Conservation (phyloP, 225 moss, liverwort and hornwort species). For the Takakia lepidozioides region DNA sequence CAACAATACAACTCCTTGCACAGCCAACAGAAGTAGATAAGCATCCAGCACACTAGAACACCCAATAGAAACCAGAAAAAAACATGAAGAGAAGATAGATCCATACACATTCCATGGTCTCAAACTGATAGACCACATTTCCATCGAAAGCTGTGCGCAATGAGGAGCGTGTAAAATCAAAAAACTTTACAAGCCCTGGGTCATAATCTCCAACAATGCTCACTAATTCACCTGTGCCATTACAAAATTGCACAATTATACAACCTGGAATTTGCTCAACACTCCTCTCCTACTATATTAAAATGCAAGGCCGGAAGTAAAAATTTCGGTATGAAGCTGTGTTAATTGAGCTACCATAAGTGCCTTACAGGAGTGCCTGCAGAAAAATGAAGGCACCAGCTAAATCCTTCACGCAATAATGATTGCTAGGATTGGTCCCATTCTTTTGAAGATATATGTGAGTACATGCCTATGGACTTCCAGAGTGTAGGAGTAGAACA, state of each 20-base stretch:
- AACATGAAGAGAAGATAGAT: not conserved
- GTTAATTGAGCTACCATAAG: not conserved
- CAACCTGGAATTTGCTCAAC: not conserved
- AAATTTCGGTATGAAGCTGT: not conserved
- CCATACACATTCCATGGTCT: conserved; percentile 98
- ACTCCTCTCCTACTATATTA: not conserved
- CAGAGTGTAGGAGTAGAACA: too few species aligned
- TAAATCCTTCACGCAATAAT: too few species aligned
- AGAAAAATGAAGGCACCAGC: not conserved
- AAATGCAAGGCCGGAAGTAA: not conserved
- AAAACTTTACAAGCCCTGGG: conserved; percentile 60
- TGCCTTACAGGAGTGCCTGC: not conserved
- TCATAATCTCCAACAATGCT: conserved; percentile 87
- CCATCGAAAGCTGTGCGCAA: conserved; percentile 92
- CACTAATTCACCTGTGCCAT: conserved; percentile 71
- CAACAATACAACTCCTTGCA: too few species aligned
- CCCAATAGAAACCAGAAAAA: not conserved
- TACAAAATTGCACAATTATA: conserved; percentile 6
- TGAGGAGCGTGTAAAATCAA: conserved; percentile 91
- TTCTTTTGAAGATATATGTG: not conserved
- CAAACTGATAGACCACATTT: conserved; percentile 91
- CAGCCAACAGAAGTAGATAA: too few species aligned
- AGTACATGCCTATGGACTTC: too few species aligned
- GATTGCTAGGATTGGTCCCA: too few species aligned
- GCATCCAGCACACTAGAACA: too few species aligned